Evolutionary conservation across 2,329 filamentous ascomycete genomes (phyloP).

Genomic region (Achaetomium macrosporum): DNA sequence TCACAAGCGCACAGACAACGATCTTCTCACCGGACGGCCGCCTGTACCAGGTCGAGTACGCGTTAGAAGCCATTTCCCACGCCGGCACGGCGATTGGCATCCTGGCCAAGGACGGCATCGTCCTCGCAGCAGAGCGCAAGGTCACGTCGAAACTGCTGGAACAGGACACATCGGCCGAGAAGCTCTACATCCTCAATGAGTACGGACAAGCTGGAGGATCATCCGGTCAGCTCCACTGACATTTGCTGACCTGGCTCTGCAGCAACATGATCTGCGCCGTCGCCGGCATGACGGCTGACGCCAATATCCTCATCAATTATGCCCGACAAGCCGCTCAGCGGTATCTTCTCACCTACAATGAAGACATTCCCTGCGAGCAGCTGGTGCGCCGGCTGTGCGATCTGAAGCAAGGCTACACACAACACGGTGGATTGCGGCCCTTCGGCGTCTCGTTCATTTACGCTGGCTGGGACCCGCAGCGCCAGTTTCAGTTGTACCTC

Average conservation of each 20-base stretch:
- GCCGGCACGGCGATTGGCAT: slow-evolving; percentile 96
- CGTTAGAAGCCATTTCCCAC: slow-evolving; percentile 96
- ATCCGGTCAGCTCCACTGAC: neutral
- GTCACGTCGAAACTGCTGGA: slow-evolving; percentile 98
- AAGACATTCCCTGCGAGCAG: slow-evolving; percentile 99
- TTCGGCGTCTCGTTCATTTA: slow-evolving; percentile 99
- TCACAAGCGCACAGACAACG: slow-evolving; percentile 63
- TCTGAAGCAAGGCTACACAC: slow-evolving; percentile 98
- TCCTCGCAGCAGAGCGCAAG: slow-evolving; percentile 95
- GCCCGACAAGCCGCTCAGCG: slow-evolving; percentile 93
- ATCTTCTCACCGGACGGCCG: slow-evolving; percentile 99
- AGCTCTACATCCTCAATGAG: slow-evolving; percentile 99
- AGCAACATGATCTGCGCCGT: slow-evolving; percentile 99
- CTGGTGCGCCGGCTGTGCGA: slow-evolving; percentile 95
- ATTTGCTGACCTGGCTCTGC: slow-evolving; percentile 5
- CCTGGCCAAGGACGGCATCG: slow-evolving; percentile 95
- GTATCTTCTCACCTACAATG: slow-evolving; percentile 98
- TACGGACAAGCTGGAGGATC: slow-evolving; percentile 40
- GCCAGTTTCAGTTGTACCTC: slow-evolving; percentile 97
- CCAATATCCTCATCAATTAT: slow-evolving; percentile 99
- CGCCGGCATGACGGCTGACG: slow-evolving; percentile 97
- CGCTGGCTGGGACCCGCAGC: slow-evolving; percentile 91
- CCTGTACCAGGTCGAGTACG: slow-evolving; percentile 99
- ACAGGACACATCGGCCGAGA: slow-evolving; percentile 99
- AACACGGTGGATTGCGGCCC: slow-evolving; percentile 94